A percentile compares a stretch with the other conserved stretches of the same genome.
These are phyloP conservation scores for Epithele typhae DNA, from an alignment of 768 basidiomycete genomes.

Conservation along the genomic window DNA sequence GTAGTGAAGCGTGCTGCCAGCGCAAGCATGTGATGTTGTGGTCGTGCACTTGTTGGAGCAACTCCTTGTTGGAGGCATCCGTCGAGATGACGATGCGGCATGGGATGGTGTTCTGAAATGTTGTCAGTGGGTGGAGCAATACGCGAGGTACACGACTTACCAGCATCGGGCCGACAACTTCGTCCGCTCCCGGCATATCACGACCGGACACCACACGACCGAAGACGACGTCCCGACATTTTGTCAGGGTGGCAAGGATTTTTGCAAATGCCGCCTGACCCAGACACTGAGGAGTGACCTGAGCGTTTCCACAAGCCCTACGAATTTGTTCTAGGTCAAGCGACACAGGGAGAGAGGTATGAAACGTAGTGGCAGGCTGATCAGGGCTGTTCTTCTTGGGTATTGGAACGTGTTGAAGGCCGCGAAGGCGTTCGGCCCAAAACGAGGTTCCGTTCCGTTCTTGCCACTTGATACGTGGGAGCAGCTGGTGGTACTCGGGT, in stretches of 20 bases:
- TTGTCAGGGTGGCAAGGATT: slow-evolving; percentile 18
- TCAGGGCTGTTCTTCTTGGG: neutral
- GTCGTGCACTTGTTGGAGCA: slow-evolving; percentile 35
- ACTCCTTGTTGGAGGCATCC: slow-evolving; percentile 25
- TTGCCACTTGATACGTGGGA: slow-evolving; percentile 34
- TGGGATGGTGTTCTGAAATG: slow-evolving; percentile 40
- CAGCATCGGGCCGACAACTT: slow-evolving; percentile 43
- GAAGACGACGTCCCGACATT: slow-evolving; percentile 36
- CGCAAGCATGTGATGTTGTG: slow-evolving; percentile 34
- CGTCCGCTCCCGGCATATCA: slow-evolving; percentile 35
- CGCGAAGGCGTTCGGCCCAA: slow-evolving; percentile 25
- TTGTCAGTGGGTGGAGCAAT: neutral
- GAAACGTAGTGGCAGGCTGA: no score
- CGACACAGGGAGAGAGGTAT: no score
- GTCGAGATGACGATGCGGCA: slow-evolving; percentile 33
- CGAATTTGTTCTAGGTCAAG: slow-evolving; percentile 1
- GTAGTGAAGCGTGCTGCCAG: slow-evolving; percentile 45
- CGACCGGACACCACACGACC: slow-evolving; percentile 45
- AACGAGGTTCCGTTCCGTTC: slow-evolving; percentile 35
- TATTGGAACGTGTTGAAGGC: slow-evolving; percentile 1
- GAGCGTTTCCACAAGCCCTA: slow-evolving; percentile 7
- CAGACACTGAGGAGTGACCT: slow-evolving; percentile 34
- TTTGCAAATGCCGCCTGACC: slow-evolving; percentile 31
- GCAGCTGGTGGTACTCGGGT: slow-evolving; percentile 34
- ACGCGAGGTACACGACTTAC: slow-evolving; percentile 25